These are phyloP conservation scores for Coemansia sp. DNA, from an alignment of 192 early-diverging fungal genomes.

Conservation along the genomic window DNA sequence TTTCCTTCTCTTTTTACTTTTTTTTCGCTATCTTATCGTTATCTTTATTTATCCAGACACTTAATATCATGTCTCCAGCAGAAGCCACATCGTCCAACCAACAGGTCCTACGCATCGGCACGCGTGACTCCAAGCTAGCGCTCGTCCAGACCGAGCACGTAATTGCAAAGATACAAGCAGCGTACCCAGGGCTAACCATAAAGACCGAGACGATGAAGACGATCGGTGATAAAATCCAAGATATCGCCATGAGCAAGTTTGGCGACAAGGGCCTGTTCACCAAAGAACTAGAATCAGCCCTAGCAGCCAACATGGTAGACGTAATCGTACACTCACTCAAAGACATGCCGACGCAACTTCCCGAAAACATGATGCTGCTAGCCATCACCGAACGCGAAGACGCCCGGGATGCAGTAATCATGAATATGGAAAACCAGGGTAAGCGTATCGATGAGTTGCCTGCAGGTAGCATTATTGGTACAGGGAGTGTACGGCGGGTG, in stretches of 20 bases:
- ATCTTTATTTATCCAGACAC: neutral
- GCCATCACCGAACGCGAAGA: constrained; percentile 87
- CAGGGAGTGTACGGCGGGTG: constrained; percentile 81
- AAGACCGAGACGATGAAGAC: constrained; percentile 66
- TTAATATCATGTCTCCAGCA: neutral
- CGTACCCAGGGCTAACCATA: constrained; percentile 52
- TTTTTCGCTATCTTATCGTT: neutral
- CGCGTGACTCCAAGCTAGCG: constrained; percentile 85
- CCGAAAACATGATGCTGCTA: constrained; percentile 76
- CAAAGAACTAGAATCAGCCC: constrained; percentile 83
- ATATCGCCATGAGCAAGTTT: constrained; percentile 83
- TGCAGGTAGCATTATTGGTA: constrained; percentile 76
- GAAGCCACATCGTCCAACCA: neutral
- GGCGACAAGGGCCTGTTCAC: constrained; percentile 90
- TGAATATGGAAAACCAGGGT: constrained; percentile 40
- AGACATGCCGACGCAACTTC: constrained; percentile 86
- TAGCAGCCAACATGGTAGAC: constrained; percentile 67
- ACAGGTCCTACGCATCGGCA: constrained; percentile 60
- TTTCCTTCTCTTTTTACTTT: neutral
- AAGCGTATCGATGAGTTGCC: constrained; percentile 67
- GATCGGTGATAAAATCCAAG: constrained; percentile 78
- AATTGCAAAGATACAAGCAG: constrained; percentile 53
- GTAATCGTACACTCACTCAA: constrained; percentile 93
- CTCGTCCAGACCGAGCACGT: constrained; percentile 84
- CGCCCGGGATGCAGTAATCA: constrained; percentile 84